A percentile compares a stretch with the other conserved stretches of the same genome.
Evolutionary conservation across 768 basidiomycete species (phyloP).

Genomic region (Artomyces pyxidatus): DNA sequence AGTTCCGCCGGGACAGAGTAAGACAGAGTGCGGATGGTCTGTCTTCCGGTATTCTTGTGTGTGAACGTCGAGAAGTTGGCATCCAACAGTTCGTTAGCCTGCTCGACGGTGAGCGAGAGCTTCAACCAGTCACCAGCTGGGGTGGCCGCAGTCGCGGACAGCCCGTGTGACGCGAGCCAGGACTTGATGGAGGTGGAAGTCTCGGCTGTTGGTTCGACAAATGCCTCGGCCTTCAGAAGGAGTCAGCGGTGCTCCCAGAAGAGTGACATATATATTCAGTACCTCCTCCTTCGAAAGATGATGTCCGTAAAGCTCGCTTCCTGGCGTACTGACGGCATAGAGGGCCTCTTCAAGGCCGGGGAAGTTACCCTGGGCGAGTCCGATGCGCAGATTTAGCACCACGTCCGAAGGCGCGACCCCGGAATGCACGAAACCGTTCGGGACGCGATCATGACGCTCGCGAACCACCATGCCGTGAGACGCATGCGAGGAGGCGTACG

Average conservation of each 20-base stretch:
- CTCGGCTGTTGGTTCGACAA: conserved; percentile 12
- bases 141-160: conserved; percentile 4
- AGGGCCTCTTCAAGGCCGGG: neutral
- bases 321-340: neutral
- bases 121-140: conserved; percentile 17
- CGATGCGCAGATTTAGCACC: neutral
- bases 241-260: too few relatives aligned
- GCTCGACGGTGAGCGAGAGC: conserved; percentile 11
- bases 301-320: neutral
- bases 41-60: conserved; percentile 11
- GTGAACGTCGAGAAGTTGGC: conserved; percentile 12
- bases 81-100: conserved; percentile 13
- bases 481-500: neutral
- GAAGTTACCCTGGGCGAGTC: neutral
- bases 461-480: neutral
- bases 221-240: conserved; percentile 11
- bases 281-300: neutral
- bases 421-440: neutral
- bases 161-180: conserved; percentile 11
- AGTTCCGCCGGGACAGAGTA: conserved; percentile 16
- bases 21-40: conserved; percentile 12
- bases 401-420: neutral
- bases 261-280: too few relatives aligned
- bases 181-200: conserved; percentile 7
- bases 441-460: neutral